A percentile compares a stretch with the other conserved stretches of the same genome.
Conservation (phyloP, 306 rosid genomes). For the Trichosanthes truncata region DNA sequence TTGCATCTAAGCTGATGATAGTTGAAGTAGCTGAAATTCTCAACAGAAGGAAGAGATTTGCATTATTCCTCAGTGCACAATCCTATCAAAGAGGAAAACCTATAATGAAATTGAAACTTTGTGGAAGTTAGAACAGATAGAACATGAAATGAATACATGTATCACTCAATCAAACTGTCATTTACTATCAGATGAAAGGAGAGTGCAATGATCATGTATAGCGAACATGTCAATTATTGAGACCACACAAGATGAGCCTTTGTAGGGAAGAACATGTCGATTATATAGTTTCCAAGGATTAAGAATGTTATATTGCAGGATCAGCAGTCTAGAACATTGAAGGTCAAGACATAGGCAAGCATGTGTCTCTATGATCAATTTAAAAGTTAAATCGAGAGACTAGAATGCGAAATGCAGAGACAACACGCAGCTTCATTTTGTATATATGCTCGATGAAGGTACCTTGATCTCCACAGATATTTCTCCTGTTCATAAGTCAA, state of each 20-base stretch:
- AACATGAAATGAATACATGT: not conserved
- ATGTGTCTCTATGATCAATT: not conserved
- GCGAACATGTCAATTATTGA: not conserved
- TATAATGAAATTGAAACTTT: too few species aligned
- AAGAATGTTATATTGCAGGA: not conserved
- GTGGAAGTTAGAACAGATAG: too few species aligned
- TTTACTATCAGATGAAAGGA: too few species aligned
- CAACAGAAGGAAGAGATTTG: too few species aligned
- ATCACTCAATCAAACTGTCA: not conserved
- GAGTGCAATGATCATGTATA: too few species aligned
- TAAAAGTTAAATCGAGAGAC: not conserved
- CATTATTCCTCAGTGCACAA: too few species aligned
- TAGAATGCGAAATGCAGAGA: not conserved
- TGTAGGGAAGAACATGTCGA: not conserved
- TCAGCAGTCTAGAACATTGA: not conserved
- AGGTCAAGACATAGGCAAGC: not conserved
- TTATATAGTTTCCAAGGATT: not conserved
- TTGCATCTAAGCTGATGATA: too few species aligned
- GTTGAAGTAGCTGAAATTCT: too few species aligned
- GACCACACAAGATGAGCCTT: not conserved
- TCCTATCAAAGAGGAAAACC: too few species aligned
- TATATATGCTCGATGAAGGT: not conserved
- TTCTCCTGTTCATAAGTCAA: not conserved
- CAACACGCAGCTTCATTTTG: not conserved
- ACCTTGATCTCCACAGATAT: not conserved